Evolutionary conservation across 805 yeast genomes (phyloP).

Genomic region (Peterozyma xylosa): DNA sequence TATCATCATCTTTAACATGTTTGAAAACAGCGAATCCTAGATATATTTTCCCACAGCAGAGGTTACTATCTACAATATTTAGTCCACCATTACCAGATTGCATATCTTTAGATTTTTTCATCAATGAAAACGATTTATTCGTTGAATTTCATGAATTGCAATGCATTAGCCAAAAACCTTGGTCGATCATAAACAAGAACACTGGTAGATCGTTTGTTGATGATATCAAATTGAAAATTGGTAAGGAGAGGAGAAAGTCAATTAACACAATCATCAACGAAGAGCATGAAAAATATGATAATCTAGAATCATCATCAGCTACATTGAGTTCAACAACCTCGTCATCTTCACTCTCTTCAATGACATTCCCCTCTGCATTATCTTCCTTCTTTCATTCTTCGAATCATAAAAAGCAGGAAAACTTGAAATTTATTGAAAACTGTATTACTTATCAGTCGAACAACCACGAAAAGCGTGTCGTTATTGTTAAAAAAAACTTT

Average conservation of each 20-base stretch:
- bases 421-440: constrained; percentile 46
- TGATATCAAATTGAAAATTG: constrained; percentile 46
- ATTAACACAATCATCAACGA: constrained; percentile 30
- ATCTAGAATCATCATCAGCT: not conserved
- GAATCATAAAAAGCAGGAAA: constrained; percentile 9
- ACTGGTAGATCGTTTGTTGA: constrained; percentile 51
- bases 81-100: constrained; percentile 40
- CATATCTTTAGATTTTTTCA: constrained; percentile 48
- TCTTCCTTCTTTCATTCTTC: constrained; percentile 28
- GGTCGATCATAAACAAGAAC: constrained; percentile 44
- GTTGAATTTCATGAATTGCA: constrained; percentile 49
- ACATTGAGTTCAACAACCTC: constrained; percentile 12
- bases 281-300: constrained; percentile 18
- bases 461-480: constrained; percentile 32
- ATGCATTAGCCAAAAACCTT: constrained; percentile 48
- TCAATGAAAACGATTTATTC: constrained; percentile 56
- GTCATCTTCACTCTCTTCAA: constrained; percentile 16
- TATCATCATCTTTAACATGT: constrained; percentile 23
- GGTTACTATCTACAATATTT: constrained; percentile 26
- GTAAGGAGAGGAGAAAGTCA: constrained; percentile 30
- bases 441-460: constrained; percentile 51
- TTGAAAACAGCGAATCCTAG: constrained; percentile 46
- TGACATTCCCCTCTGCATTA: constrained; percentile 19
- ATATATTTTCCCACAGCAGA: constrained; percentile 51
- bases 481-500: constrained; percentile 50